Evolutionary conservation across 306 rosid genomes (phyloP).

Genomic region (Quercus dentata): DNA sequence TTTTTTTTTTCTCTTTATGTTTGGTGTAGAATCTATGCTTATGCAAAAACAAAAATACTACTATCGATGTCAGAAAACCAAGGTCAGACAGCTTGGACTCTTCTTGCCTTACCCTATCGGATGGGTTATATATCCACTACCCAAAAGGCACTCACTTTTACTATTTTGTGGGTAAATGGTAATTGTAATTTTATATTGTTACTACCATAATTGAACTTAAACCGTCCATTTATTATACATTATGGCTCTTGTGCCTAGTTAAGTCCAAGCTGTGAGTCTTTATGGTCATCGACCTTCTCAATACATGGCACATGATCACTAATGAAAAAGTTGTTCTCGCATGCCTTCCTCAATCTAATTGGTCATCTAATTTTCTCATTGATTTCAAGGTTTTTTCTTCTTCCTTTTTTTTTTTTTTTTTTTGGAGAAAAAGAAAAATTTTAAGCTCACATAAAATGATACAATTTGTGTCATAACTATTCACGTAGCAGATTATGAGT

Average conservation of each 20-base stretch:
- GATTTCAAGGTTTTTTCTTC: background rate
- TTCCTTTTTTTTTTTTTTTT: no score
- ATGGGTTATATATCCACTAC: background rate
- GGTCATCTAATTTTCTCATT: background rate
- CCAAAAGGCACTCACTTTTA: slow-evolving; percentile 6
- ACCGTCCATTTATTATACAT: background rate
- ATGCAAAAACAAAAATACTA: slow-evolving; percentile 30
- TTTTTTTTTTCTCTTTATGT: background rate
- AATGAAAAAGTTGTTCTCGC: slow-evolving; percentile 1
- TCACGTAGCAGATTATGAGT: accelerated
- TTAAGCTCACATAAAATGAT: accelerated
- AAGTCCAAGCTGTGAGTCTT: background rate
- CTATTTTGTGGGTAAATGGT: slow-evolving; percentile 19
- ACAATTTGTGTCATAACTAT: no score
- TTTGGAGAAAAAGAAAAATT: no score
- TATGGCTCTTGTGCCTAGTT: background rate
- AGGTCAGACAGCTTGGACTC: slow-evolving; percentile 27
- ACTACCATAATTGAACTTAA: background rate
- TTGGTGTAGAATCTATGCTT: slow-evolving; percentile 16
- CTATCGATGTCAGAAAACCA: slow-evolving; percentile 26
- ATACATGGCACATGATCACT: background rate
- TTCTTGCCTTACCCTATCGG: slow-evolving; percentile 14
- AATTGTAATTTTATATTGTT: slow-evolving; percentile 7
- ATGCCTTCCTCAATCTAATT: background rate
- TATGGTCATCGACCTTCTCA: background rate